These are phyloP conservation scores for Naganishia sp. DNA, from an alignment of 1,284 basidiomycete genomes.

Conservation along the genomic window DNA sequence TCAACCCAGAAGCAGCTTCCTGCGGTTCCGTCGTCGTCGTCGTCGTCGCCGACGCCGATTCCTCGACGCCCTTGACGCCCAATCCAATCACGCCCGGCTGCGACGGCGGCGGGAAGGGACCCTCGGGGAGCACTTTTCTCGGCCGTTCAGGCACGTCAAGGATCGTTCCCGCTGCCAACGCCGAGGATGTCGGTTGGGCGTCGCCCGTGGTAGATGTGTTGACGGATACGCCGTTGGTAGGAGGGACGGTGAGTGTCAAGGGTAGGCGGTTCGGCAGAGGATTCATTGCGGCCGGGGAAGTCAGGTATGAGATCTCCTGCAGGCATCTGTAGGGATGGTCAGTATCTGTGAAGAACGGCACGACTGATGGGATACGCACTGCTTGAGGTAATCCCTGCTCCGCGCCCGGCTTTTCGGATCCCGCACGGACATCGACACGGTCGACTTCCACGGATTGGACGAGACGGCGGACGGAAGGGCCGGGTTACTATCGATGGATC, in stretches of 20 bases:
- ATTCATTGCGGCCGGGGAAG: conserved; percentile 94
- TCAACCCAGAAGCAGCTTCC: conserved; percentile 9
- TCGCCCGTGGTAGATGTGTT: background rate
- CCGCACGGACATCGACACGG: conserved; percentile 62
- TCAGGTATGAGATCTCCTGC: conserved; percentile 96
- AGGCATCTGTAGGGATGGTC: conserved; percentile 67
- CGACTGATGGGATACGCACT: conserved; percentile 60
- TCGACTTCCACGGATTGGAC: conserved; percentile 63
- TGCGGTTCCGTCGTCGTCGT: conserved; percentile 20
- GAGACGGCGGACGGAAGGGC: background rate
- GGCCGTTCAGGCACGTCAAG: conserved; percentile 41
- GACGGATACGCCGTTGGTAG: conserved; percentile 4
- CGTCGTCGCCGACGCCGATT: background rate
- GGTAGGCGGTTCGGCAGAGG: conserved; percentile 81
- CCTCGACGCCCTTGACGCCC: conserved; percentile 35
- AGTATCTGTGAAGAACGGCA: background rate
- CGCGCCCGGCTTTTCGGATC: conserved; percentile 92
- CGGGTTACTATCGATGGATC: conserved; percentile 7
- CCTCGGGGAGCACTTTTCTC: conserved; percentile 45
- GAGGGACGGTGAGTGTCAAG: conserved; percentile 38
- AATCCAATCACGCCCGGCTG: conserved; percentile 34
- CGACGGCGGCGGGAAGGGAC: conserved; percentile 35
- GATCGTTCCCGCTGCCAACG: conserved; percentile 38
- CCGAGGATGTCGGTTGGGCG: conserved; percentile 8
- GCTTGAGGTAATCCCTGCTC: conserved; percentile 95